Base-by-base conservation (phyloP, 2,329 filamentous ascomycete genomes). In the Ceratocystis cubensis region DNA sequence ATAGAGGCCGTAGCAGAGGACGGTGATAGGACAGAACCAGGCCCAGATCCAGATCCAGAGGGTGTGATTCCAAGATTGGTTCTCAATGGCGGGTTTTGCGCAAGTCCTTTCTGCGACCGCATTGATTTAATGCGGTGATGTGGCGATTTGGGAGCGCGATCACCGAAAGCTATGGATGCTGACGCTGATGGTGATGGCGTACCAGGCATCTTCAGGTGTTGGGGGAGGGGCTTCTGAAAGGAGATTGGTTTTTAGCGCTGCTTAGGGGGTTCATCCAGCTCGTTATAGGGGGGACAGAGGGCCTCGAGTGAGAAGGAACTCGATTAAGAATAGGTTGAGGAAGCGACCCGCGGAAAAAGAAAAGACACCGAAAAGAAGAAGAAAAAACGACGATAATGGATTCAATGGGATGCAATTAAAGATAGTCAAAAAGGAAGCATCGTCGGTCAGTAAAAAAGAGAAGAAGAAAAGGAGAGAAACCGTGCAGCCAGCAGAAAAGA, bases 41-140 rank as follows among this genome's bases (percentile, higher is more conserved):
- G 8, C 5, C n/a, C 63, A 30, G 62, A 64, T 2, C 3, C 44
- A 10, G 44, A 46, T 28, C 3, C 48, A 37, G 48, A 28, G 17
- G 63, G 48, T 5, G 48, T n/a, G 25, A 28, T 63, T 41, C 20
- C 50, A 8, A 20, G 1, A 50, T 15, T 61, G 13, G 64, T 20
- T 28, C 25, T 53, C n/a, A 61, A 46, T 7, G 64, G 20, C n/a
- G 37, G 20, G 5, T n/a, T 28, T 46, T 37, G 33, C 15, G n/a
- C 33, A 10, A 65, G 33, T 5, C n/a, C 44, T 13, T 65, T 65
- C 33, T 65, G 64, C 37, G 64, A 67, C 37, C 65, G 65, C 61
- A 67, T 67, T 17, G 65, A 67, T 33, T 67, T 67, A n/a, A 67
- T 50, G 15, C 57, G 59, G 45, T 65, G 61, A 61, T 63, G 59